Evolutionary conservation across 2,329 filamentous ascomycete species (phyloP).

Genomic region (Exophiala sp.): DNA sequence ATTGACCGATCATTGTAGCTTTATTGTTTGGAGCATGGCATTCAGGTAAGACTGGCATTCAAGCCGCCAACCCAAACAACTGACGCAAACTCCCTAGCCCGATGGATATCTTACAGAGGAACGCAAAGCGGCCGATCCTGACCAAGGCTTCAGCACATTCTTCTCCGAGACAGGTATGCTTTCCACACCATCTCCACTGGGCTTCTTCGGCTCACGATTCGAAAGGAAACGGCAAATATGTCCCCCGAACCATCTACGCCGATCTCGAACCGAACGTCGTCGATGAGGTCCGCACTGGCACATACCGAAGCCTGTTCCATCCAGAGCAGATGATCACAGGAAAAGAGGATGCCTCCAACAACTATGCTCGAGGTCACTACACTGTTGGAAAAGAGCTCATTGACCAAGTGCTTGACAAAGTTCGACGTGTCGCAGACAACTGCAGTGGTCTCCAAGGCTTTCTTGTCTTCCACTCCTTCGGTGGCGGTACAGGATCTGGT

Average conservation of each 20-base stretch:
- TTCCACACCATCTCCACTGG: constrained; percentile 9
- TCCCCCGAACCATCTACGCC: constrained; percentile 97
- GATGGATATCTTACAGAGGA: constrained; percentile 98
- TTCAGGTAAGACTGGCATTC: constrained; percentile 67
- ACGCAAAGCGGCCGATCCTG: constrained; percentile 86
- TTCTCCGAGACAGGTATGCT: constrained; percentile 96
- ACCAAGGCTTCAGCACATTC: constrained; percentile 99
- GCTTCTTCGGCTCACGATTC: constrained; percentile 6
- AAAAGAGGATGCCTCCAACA: constrained; percentile 99
- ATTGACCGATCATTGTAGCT: constrained; percentile 61
- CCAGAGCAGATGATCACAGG: constrained; percentile 99
- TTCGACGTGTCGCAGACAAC: constrained; percentile 95
- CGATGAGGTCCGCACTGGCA: constrained; percentile 96
- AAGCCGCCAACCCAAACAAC: constrained; percentile 20
- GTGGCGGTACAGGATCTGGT: constrained; percentile 96
- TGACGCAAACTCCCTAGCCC: constrained; percentile 58
- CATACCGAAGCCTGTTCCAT: constrained; percentile 96
- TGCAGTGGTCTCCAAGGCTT: constrained; percentile 98
- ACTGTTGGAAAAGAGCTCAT: constrained; percentile 99
- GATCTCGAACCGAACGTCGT: constrained; percentile 99
- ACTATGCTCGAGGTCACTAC: constrained; percentile 99
- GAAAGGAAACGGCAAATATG: constrained; percentile 94
- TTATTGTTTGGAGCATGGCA: constrained; percentile 99
- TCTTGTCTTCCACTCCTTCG: constrained; percentile 99
- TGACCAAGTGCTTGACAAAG: constrained; percentile 95